These are phyloP conservation scores for Cercophora scortea DNA, from an alignment of 495 filamentous ascomycete species.

Conservation along the genomic window DNA sequence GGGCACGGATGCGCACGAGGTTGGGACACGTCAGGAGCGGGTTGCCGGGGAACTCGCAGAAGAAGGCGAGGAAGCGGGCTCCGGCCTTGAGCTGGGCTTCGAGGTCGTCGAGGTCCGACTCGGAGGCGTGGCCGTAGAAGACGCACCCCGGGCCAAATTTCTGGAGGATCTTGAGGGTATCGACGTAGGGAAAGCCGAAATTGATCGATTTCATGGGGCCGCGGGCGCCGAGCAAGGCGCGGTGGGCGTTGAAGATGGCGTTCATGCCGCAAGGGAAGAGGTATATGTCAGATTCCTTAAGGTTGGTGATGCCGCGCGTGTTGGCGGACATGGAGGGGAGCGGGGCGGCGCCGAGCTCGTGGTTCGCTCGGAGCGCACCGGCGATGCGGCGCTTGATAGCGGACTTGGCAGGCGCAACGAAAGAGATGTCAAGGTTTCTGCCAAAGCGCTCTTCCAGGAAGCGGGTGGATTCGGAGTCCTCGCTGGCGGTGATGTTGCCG, in stretches of 20 bases:
- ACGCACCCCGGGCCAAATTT: slow-evolving; percentile 89
- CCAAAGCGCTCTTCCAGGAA: slow-evolving; percentile 96
- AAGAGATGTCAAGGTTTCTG: slow-evolving; percentile 71
- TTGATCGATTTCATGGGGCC: slow-evolving; percentile 60
- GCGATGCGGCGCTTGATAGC: slow-evolving; percentile 85
- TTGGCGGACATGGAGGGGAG: slow-evolving; percentile 32
- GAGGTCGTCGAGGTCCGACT: slow-evolving; percentile 78
- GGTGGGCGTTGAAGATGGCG: slow-evolving; percentile 84
- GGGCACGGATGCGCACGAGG: slow-evolving; percentile 63
- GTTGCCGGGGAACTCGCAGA: slow-evolving; percentile 93
- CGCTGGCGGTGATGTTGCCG: slow-evolving; percentile 10
- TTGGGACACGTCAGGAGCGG: slow-evolving; percentile 81
- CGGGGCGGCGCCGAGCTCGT: slow-evolving; percentile 45
- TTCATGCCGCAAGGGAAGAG: slow-evolving; percentile 89
- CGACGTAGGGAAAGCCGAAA: slow-evolving; percentile 88
- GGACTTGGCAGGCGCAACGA: slow-evolving; percentile 72
- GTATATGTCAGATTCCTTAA: slow-evolving; percentile 84
- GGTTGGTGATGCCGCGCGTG: slow-evolving; percentile 53
- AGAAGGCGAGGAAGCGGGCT: slow-evolving; percentile 75
- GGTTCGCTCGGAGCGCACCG: slow-evolving; percentile 68
- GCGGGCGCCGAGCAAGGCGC: slow-evolving; percentile 53
- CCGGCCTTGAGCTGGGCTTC: slow-evolving; percentile 63
- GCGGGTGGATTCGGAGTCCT: slow-evolving; percentile 55
- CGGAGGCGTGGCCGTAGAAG: slow-evolving; percentile 82
- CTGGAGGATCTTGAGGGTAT: slow-evolving; percentile 88